Base-by-base conservation (phyloP, 257 asterid species). In the Fraxinus americana region DNA sequence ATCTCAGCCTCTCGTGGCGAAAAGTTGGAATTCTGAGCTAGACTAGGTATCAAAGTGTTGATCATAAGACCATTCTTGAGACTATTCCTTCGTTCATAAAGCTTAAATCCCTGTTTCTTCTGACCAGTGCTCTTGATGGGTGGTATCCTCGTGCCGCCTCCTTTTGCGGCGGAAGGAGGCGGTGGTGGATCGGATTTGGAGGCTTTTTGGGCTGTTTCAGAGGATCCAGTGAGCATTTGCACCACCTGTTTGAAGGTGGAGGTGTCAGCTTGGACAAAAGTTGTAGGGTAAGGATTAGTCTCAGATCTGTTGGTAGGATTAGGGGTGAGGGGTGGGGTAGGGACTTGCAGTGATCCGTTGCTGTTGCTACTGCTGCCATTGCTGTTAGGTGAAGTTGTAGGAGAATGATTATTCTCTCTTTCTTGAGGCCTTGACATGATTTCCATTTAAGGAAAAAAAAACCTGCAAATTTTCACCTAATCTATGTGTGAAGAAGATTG, bases 161-260 rank as follows among this genome's bases (percentile, higher is more conserved):
- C 77, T 68, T 69, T 65, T 54, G 23, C 41, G 83, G 66, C 54
- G 43, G 83, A 50, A 9, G 80, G 32, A 19, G 85, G 57, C 14
- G 85, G 80, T 13, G 74, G 72, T 1, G 89, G 91, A 84, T 85
- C 89, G 50, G 92, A 43, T n/a, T 81, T 78, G 67, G 87, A 61
- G 27, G 89, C 84, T 23, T 83, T 85, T 57, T 86, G 83, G 13
- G 89, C 77, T 27, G 94, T 83, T 50, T 85, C 91, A 48, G 96
- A 81, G 35, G 98, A 86, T 59, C 98, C 98, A 76, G 98, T 93
- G 25, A 93, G 96, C 94, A 92, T 89, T 82, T 93, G 98, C n/a
- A 92, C 98, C 0, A 94, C 98, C 78, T 92, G 98, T 36, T 94
- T 94, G 93, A 94, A 94, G 48, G 89, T 84, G 65, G 91, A 79